Base-by-base conservation (phyloP, 257 asterid genomes). In the Salvia hispanica region DNA sequence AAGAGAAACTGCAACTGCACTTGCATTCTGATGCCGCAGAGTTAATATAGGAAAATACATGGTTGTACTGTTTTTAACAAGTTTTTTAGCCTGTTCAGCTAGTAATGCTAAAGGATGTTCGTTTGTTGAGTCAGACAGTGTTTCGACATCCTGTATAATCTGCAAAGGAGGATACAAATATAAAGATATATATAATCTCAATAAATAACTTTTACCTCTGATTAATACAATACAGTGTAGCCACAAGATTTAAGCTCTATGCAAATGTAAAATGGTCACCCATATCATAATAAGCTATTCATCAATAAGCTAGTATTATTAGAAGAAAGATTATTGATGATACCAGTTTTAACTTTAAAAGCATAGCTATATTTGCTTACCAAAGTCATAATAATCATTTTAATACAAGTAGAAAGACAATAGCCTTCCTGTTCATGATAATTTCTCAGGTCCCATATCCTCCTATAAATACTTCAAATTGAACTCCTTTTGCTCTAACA, bases 101-200 rank as follows among this genome's bases (percentile, higher is more conserved):
- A 93, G 99, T 73, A 84, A 68, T 44, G 95, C 81, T 72, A 90
- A 77, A 63, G 94, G 97, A 78, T 88, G 97, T 76, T 91, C 99
- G 67, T 85, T 80, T 62, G 88, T 74, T 78, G 86, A 77, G 76
- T 82, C 95, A 61, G 83, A 75, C 74, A 87, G 76, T 76, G 89
- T 71, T 76, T 93, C 99, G 69, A 80, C 89, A 71, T 93, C 97
- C 82, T 86, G 88, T 79, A 88, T 57, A 71, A 86, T 83, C 99
- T 93, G 88, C 70, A 76, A 68, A 60, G 13, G 67, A 60, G 31
- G 62, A 70, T 34, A 25, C 39, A 64, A 69, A 25, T 25, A 25
- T 74, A 52, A 68, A 72, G 58, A 82, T 58, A 28, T 37, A 62
- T 58, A 46, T 45, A 45, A 53, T 64, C n/a, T 57, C 62, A 64